Evolutionary conservation across 2,329 filamentous ascomycete genomes (phyloP), one percentile per base, ranked within the genome.

Genomic region (Fusarium sp.): DNA sequence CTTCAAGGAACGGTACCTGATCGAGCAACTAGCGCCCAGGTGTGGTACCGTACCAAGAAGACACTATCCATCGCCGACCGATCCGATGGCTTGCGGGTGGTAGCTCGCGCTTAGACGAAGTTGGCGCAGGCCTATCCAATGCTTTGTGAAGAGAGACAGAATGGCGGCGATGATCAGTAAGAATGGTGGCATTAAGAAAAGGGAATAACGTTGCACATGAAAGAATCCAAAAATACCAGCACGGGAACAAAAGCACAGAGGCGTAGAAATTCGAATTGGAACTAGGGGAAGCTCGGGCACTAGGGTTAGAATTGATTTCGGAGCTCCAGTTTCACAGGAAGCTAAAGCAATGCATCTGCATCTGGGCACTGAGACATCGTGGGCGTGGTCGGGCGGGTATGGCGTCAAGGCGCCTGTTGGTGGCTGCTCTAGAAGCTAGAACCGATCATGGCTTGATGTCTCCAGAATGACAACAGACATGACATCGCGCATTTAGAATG

Each of bases 371-470:
- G 50, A 62, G 56, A 55, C 60, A 57, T 57, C 20, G 45, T 54
- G 30, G 30, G 32, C 44, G 36, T 67, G 32, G 47, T 24, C 50
- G 44, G 50, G 67, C 71, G 75, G 75, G 70, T 77, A 79, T 60
- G 77, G 77, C 77, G 77, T 79, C 69, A 79, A 75, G 69, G 76
- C 77, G 77, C 70, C 68, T 75, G 69, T 73, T 70, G 69, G 75
- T 78, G 68, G 72, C 70, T 77, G 66, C 48, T 65, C 54, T 50
- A 62, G 64, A 68, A 64, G 63, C 63, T 50, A 38, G 30, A 59
- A 51, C 56, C 59, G 75, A 75, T 74, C 72, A 62, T 64, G 54
- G 63, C 42, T 60, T 62, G 38, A 62, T 61, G 66, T 47, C 60
- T 56, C 60, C 58, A 70, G 63, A 55, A 51, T 57, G 74, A 69